Percentiles rank a stretch among this genome's conserved stretches.
Conservation (phyloP, 441 rosid species). For the Adansonia madagascariensis region DNA sequence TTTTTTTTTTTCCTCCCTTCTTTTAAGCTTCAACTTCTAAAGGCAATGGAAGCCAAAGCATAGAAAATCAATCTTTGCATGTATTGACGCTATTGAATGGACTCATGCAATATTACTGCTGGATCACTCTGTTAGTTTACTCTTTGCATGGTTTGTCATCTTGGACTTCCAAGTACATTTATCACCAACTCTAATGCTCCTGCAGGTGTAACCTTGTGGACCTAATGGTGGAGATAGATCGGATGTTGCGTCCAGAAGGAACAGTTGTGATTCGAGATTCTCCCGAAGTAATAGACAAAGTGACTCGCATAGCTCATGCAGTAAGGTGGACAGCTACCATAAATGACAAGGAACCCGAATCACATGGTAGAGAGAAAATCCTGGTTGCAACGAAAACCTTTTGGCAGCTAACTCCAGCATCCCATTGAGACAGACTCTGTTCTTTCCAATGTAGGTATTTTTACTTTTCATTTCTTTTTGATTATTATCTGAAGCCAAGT, state of each 20-base stretch:
- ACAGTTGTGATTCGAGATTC: constrained; percentile 76
- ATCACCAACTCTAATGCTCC: constrained; percentile 28
- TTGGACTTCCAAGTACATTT: constrained; percentile 14
- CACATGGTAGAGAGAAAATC: constrained; percentile 75
- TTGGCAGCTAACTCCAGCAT: constrained; percentile 61
- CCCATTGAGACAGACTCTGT: constrained; percentile 41
- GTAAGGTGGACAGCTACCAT: constrained; percentile 69
- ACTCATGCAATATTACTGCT: neutral
- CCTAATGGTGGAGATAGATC: constrained; percentile 90
- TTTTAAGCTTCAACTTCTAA: neutral
- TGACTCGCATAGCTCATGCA: constrained; percentile 61
- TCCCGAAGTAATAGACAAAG: constrained; percentile 82
- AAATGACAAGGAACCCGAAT: constrained; percentile 83
- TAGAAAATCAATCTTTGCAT: neutral
- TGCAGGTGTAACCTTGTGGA: constrained; percentile 89
- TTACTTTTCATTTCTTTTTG: constrained; percentile 27
- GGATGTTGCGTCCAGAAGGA: constrained; percentile 90
- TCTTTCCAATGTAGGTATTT: constrained; percentile 48
- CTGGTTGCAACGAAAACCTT: constrained; percentile 72
- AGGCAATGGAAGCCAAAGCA: neutral
- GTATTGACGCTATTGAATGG: neutral
- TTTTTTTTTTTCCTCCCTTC: too few relatives aligned
- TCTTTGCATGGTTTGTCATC: constrained; percentile 2
- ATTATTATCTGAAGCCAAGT: constrained; percentile 28
- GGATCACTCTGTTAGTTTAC: neutral